Evolutionary conservation across 2,329 filamentous ascomycete species (phyloP), one percentile per base, ranked within the genome.

Genomic region (Periconia digitata): DNA sequence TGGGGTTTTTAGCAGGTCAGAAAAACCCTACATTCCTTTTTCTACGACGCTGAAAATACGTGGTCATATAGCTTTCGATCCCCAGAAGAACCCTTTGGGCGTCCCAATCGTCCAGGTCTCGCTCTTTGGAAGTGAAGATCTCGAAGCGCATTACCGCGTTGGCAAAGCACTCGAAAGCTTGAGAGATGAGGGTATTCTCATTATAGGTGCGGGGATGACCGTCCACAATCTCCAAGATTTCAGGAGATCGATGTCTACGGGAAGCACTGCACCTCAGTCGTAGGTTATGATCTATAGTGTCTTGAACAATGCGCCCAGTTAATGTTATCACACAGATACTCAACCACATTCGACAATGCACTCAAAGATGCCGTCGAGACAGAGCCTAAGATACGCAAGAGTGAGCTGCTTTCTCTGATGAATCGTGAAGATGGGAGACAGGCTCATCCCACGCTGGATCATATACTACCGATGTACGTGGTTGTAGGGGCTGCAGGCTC

Each of bases 381-480:
- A 12, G 39, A 49, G 8, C 58, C 62, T 15, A 58, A 65, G 29
- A 46, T 54, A 7, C 58, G 70, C 39, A 58, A 66, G 44, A 53
- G 58, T 37, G 66, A 62, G 8, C 72, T 73, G 68, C 51, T 54
- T n/a, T 62, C 54, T 10, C 51, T 74, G 51, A 43, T 74, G 43
- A 62, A 62, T 44, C 54, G 65, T 40, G 53, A 53, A n/a, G 82
- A 85, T 73, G 81, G 81, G 1, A 77, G 80, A 50, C 74, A 79
- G 60, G 83, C 84, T 8, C 84, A 87, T 73, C 84, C 84, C n/a
- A 77, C 72, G 2, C 79, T 84, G 54, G 84, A 86, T 37, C 84
- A 86, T 71, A 64, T 86, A 39, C 62, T 85, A 47, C 84, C 84
- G 0, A 75, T 86, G 17, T 73, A 84, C 62, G 72, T 86, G 36